Evolutionary conservation across 169 alveolate species (phyloP), one percentile per base, ranked within the genome.

Genomic region (Plasmodium yoelii): DNA sequence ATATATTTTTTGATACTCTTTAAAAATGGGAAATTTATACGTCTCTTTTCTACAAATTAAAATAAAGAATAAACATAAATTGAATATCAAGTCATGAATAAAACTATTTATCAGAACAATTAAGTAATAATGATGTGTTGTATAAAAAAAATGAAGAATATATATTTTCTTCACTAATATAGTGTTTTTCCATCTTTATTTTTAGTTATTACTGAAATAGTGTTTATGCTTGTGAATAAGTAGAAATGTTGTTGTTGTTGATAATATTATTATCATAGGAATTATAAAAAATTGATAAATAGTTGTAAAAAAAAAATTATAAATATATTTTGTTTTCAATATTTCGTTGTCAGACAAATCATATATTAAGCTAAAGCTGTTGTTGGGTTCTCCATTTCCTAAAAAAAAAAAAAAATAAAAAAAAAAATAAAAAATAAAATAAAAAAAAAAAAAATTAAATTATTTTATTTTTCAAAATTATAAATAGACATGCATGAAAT

Each of bases 191-290:
- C 39, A 8, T 7, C 13, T 57, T 44, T 26, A 2, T 34, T 8
- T 10, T 4, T 6, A 12, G 5, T 39, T 24, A 65, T 53, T 80
- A 80, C 90, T 61, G 34, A 80, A 80, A 5, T 53, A 8, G 5
- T 65, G 49, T 19, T 47, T 18, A 28, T 80, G 8, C 6, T 65
- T 65, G 28, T 65, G 47, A 53, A 80, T 68, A 34, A 80, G 18
- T 57, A 65, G 34, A 55, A 80, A 80, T 7, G 82, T 57, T 12
- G 72, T 80, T 0, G 90, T 55, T 13, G 82, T 53, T 0, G 90
- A 80, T 2, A 61, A 44, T 53, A 80, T 47, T 28, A 70, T 65
- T 24, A 80, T 80, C 82, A 80, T 80, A 22, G 90, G 90, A 13
- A 80, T 59, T 53, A 80, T 65, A 44, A 80, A 80, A 13, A 64